These are phyloP conservation scores for Ophiostoma piceae DNA, from an alignment of 2,329 filamentous ascomycete species.

Conservation along the genomic window DNA sequence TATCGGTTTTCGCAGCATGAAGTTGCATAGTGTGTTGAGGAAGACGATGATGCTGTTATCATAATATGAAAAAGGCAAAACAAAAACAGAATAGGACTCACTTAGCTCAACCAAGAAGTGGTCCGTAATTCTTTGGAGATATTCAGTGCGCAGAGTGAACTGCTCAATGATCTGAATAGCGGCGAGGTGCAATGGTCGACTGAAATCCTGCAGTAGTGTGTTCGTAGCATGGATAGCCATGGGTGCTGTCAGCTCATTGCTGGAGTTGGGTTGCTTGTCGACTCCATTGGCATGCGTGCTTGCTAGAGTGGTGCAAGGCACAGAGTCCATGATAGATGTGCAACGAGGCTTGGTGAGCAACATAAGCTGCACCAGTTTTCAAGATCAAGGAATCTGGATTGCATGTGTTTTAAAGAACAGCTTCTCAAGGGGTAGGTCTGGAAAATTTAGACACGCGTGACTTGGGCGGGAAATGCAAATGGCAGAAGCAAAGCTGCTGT, in stretches of 20 bases:
- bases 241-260: background rate
- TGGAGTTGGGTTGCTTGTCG: background rate
- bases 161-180: background rate
- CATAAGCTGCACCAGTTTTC: background rate
- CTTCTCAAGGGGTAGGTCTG: background rate
- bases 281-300: background rate
- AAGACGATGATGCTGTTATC: background rate
- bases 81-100: background rate
- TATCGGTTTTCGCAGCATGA: no score
- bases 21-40: no score
- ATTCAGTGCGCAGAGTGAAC: background rate
- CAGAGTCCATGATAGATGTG: constrained; percentile 1
- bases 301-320: background rate
- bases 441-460: background rate
- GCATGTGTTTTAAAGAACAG: background rate
- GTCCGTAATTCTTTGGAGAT: background rate
- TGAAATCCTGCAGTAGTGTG: background rate
- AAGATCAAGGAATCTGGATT: background rate
- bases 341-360: background rate
- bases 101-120: constrained; percentile 4
- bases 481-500: background rate
- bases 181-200: background rate
- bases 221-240: background rate
- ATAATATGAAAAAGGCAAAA: background rate
- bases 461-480: background rate